Percentiles rank a stretch among this genome's conserved stretches.
These are phyloP conservation scores for Cicer cuneatum DNA, from an alignment of 306 rosid species.

Conservation along the genomic window DNA sequence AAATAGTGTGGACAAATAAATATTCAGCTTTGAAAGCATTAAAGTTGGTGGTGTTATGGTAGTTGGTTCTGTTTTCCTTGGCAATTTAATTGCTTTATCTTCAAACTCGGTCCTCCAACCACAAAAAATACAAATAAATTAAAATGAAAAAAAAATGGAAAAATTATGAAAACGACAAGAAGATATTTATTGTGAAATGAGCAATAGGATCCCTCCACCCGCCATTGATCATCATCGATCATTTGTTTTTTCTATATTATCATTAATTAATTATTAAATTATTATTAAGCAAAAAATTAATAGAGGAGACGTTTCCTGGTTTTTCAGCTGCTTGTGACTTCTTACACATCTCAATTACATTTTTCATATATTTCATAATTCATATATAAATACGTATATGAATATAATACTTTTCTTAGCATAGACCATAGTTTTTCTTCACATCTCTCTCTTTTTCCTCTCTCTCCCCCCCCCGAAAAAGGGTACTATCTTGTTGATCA, in stretches of 20 bases:
- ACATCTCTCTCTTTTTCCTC: not conserved
- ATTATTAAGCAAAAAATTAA: slow-evolving; percentile 31
- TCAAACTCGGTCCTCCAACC: slow-evolving; percentile 84
- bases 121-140: slow-evolving; percentile 57
- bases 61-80: slow-evolving; percentile 72
- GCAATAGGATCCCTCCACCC: slow-evolving; percentile 66
- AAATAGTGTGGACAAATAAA: slow-evolving; percentile 33
- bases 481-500: slow-evolving; percentile 55
- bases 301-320: slow-evolving; percentile 86
- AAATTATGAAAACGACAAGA: slow-evolving; percentile 85
- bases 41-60: slow-evolving; percentile 81
- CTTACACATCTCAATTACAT: slow-evolving; percentile 54
- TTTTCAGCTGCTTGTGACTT: slow-evolving; percentile 69
- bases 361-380: slow-evolving; percentile 5
- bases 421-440: slow-evolving; percentile 33
- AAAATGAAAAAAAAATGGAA: slow-evolving; percentile 46
- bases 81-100: slow-evolving; percentile 88
- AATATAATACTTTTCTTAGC: slow-evolving; percentile 32
- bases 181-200: slow-evolving; percentile 82
- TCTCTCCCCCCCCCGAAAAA: not conserved
- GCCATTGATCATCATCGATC: slow-evolving; percentile 48
- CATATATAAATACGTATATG: not conserved
- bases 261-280: not conserved
- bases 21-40: slow-evolving; percentile 54
- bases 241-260: not conserved